A percentile compares a stretch with the other conserved stretches of the same genome.
These are phyloP conservation scores for Kwoniella heveanensis DNA, from an alignment of 768 basidiomycete genomes.

Conservation along the genomic window DNA sequence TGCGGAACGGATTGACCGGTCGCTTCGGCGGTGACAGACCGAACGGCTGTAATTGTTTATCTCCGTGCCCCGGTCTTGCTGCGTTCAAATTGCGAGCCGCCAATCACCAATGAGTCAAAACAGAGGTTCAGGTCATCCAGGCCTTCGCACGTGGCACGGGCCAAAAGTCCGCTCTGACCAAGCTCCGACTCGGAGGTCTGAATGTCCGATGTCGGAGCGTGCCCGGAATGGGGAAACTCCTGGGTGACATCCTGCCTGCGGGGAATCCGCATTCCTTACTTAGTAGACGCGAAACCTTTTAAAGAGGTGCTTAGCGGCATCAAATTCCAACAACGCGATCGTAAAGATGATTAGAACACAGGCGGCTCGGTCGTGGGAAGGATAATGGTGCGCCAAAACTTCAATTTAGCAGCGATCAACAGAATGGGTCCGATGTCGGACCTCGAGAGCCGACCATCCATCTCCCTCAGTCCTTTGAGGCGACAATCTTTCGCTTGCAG, in stretches of 20 bases:
- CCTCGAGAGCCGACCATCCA: not conserved
- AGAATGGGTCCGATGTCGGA: not conserved
- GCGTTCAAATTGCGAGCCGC: not conserved
- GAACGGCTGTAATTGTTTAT: not conserved
- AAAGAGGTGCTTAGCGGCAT: too few species aligned
- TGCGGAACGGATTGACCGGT: not conserved
- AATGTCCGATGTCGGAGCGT: not conserved
- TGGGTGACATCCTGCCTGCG: too few species aligned
- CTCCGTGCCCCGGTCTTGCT: too few species aligned
- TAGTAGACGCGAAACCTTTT: too few species aligned
- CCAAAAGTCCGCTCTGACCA: too few species aligned
- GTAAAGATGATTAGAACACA: too few species aligned
- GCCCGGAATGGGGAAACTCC: not conserved
- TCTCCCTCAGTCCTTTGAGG: not conserved
- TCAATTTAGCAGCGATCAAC: not conserved
- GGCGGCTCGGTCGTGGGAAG: too few species aligned
- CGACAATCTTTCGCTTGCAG: not conserved
- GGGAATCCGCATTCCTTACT: too few species aligned
- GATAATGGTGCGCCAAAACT: too few species aligned
- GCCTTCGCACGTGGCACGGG: too few species aligned
- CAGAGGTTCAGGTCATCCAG: too few species aligned
- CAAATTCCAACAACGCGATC: not conserved
- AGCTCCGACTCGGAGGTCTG: not conserved
- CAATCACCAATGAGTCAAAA: not conserved
- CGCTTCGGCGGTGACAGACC: not conserved